Evolutionary conservation across 345 rosid species (phyloP), one percentile per base, ranked within the genome.

Genomic region (Iberis pinnata): DNA sequence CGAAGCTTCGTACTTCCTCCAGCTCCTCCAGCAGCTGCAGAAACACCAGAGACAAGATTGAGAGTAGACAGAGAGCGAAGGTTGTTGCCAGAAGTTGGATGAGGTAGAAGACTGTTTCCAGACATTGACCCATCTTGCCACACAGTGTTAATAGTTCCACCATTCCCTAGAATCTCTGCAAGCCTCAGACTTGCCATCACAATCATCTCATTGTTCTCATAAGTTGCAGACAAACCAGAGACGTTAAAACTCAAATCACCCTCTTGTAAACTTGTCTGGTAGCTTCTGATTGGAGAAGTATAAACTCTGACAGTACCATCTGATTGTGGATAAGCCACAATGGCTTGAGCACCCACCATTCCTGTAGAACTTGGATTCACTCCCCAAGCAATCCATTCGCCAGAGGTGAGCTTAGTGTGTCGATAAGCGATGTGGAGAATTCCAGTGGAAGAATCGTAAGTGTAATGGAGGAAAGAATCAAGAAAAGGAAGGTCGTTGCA

Each of bases 311-410:
- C 65, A 8, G 74, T 48, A 9, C 95, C 95, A 33, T 83, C 64
- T 9, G 72, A 10, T 31, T 68, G 74, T 38, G 61, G 95, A 69
- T 67, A 78, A 7, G 97, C 97, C 40, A 92, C 79, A 11, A 92
- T 75, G 33, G 98, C 82, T 58, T 92, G 90, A 4, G 95, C 70
- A 1, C 90, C 95, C 4, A 72, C 65, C 98, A 92, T 92, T 31
- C 83, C 85, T 0, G 69, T 58, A 19, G 76, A 61, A 2, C 62
- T 70, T 0, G 98, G 98, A 62, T 92, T 92, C 35, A 92, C 69
- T n/a, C 86, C 95, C 98, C 96, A 90, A 6, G 89, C 84, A 25
- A 83, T 79, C 98, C 95, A 88, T 51, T 42, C 70, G 9, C 77
- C 56, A 27, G 89, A 25, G 27, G 74, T 33, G 37, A 77, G 52